Evolutionary conservation across 1,139 yeast species (phyloP), one percentile per base, ranked within the genome.

Genomic region (Geotrichum aggregatum): DNA sequence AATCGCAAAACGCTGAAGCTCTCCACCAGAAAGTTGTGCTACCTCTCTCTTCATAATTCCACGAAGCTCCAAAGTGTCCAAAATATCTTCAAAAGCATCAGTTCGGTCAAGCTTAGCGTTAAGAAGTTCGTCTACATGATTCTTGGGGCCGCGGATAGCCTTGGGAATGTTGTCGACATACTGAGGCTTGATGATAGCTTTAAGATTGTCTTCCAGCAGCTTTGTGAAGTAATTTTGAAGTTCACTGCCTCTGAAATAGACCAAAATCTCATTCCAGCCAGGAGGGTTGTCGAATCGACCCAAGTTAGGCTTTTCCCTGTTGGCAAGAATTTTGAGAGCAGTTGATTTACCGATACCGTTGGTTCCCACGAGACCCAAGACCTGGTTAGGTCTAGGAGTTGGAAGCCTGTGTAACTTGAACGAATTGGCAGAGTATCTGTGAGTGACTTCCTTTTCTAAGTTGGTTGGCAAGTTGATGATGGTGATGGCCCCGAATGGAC

Each of bases 261-360:
- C 85, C 64, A 92, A 79, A 63, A 92, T 88, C 56, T 87, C 98
- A 69, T 84, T 86, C 98, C 98, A 92, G 71, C 87, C 94, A 26
- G 98, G 98, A 44, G 98, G 98, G 67, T 87, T 85, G 61, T 91
- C 98, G 68, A 77, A 92, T 65, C 83, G 79, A 54, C 98, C 98
- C 70, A 92, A 76, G 69, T 92, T 92, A 60, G 98, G 98, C 73
- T 91, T 92, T 71, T 91, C 95, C 72, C 91, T 92, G 67, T 98
- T 98, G n/a, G 98, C 95, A 63, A 92, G 79, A 68, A 92, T 91
- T 75, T 92, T 92, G 67, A 92, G 78, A 10, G 98, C 98, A n/a
- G 98, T 92, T 11, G 96, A 86, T 70, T 92, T 92, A 65, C 98
- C 98, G 66, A 92, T 92, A 88, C 98, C 98, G 76, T 92, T 92